Base-by-base conservation (phyloP, 352 stramenopile species). In the Phytophthora sp. region DNA sequence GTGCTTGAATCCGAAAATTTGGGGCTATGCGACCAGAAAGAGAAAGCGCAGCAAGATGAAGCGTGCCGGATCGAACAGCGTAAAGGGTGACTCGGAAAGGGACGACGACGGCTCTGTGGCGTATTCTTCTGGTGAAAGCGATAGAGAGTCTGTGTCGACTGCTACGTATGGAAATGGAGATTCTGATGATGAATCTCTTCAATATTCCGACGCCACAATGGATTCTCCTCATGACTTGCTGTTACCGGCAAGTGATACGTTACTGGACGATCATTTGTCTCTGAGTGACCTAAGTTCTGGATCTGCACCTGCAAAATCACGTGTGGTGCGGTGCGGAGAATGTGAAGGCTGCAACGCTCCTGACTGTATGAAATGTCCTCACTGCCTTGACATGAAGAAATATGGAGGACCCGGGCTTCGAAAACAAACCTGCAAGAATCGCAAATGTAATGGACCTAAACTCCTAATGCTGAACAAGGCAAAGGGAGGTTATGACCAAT, bases 371-470 rank as follows among this genome's bases (percentile, higher is more conserved):
- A 90, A 88, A 47, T 94, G 86, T 57, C 79, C 76, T 31, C 79
- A 93, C 52, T 94, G 86, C 42, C 68, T 82, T 52, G 86, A 94
- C 45, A 94, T 92, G 86, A 92, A 92, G 68, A 94, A 94, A 49
- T 91, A 93, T 38, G 86, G 86, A 57, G 86, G 86, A 20, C 86
- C 84, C 26, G 86, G 86, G 55, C 69, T 90, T 26, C 76, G 86
- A 24, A 94, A 94, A 47, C 86, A 93, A 69, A 93, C 84, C 23
- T 94, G 86, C 69, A 93, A 93, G 56, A 77, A 78, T 38, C 82
- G 84, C 36, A 91, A 90, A 53, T 93, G 85, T 41, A 79, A 91
- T 65, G 66, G 69, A 15, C 84, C 84, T 7, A 93, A 93, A 64
- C 64, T 88, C 4, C 79, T 94, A 3, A 49, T 88, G 53, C 63